Conservation (phyloP, 2,329 filamentous ascomycete species). For the Talaromyces verruculosus region DNA sequence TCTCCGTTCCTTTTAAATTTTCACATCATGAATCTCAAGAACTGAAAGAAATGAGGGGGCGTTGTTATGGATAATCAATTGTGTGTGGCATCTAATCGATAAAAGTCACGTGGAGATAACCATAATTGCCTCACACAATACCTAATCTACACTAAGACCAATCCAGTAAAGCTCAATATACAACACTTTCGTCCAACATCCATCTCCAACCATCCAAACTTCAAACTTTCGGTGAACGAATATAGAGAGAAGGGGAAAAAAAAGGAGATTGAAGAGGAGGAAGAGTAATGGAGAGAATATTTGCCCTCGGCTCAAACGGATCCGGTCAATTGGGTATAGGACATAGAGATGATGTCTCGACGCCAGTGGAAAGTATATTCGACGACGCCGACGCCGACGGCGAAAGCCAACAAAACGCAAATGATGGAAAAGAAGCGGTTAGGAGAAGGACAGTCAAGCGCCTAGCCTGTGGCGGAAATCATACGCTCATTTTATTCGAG, state of each 20-base stretch:
- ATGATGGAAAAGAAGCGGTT: conserved; percentile 23
- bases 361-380: conserved; percentile 64
- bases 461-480: conserved; percentile 74
- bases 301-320: conserved; percentile 71
- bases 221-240: background rate
- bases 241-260: background rate
- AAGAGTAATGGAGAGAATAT: background rate
- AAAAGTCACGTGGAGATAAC: background rate
- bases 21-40: too few relatives aligned
- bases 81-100: background rate
- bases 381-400: background rate
- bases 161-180: background rate
- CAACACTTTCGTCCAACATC: background rate
- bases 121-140: background rate
- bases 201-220: background rate
- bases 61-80: background rate
- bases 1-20: too few relatives aligned
- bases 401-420: background rate
- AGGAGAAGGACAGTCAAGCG: conserved; percentile 24
- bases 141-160: background rate
- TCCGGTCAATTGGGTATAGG: conserved; percentile 72
- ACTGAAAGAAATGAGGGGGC: background rate
- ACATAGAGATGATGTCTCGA: conserved; percentile 68
- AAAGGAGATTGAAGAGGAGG: background rate
- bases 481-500: conserved; percentile 71